These are phyloP conservation scores for Sugiyamaella mastotermitis DNA, from an alignment of 805 yeast genomes.

Conservation along the genomic window DNA sequence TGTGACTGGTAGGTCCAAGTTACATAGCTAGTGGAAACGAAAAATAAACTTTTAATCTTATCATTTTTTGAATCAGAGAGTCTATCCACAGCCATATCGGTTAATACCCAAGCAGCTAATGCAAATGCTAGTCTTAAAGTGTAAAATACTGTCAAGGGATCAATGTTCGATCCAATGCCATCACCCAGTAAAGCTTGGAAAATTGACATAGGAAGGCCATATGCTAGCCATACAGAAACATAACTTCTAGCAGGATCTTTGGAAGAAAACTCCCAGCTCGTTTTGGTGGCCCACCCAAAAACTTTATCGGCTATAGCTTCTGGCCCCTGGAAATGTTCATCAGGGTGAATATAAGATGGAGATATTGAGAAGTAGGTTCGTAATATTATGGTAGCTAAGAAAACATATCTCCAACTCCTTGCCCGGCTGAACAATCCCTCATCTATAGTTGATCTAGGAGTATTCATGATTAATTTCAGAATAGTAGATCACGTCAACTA, in stretches of 20 bases:
- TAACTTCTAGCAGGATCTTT: constrained; percentile 62
- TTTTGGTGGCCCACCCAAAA: constrained; percentile 39
- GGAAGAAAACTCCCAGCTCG: constrained; percentile 80
- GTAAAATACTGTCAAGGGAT: constrained; percentile 49
- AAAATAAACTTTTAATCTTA: constrained; percentile 33
- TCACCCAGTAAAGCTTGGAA: constrained; percentile 30
- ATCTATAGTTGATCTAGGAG: too few species aligned
- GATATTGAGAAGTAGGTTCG: constrained; percentile 56
- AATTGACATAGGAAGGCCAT: constrained; percentile 56
- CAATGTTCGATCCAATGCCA: constrained; percentile 18
- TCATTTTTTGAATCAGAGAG: constrained; percentile 47
- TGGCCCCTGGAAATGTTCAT: constrained; percentile 91
- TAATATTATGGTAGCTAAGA: constrained; percentile 40
- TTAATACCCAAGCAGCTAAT: constrained; percentile 32
- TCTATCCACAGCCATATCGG: constrained; percentile 40
- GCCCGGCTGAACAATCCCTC: constrained; percentile 8
- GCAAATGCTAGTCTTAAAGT: constrained; percentile 46
- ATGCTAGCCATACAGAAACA: constrained; percentile 58
- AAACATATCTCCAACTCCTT: constrained; percentile 44
- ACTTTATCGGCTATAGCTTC: constrained; percentile 55
- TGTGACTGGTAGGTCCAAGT: constrained; percentile 79
- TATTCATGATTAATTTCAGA: too few species aligned
- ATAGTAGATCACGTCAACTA: not conserved
- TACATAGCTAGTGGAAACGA: constrained; percentile 55
- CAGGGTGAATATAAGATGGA: constrained; percentile 91